phyloP scores from a whole-genome alignment of 345 rosid species.

The Garcia nutans region DNA sequence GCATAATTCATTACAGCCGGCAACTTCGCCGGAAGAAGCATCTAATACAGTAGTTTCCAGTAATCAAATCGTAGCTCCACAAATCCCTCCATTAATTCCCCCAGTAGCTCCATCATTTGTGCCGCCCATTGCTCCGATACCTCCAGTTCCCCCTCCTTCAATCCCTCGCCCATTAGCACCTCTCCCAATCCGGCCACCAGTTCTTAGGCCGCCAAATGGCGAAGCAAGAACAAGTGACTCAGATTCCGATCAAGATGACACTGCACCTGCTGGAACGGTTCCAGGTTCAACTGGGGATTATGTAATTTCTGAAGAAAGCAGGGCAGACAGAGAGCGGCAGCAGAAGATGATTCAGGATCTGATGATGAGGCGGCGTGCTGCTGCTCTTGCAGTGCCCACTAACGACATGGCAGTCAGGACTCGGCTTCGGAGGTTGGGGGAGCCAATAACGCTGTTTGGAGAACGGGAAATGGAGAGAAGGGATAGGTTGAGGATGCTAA shows the following conservation, averaged over 20 bases:
- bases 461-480: slow-evolving; percentile 97
- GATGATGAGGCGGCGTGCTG: slow-evolving; percentile 79
- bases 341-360: slow-evolving; percentile 84
- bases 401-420: slow-evolving; percentile 90
- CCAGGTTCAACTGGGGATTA: slow-evolving; percentile 39
- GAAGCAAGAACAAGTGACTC: slow-evolving; percentile 49
- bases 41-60: slow-evolving; percentile 33
- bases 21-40: slow-evolving; percentile 36
- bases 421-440: slow-evolving; percentile 84
- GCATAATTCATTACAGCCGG: slow-evolving; percentile 27
- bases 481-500: slow-evolving; percentile 75
- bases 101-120: slow-evolving; percentile 31
- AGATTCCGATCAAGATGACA: slow-evolving; percentile 59
- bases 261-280: slow-evolving; percentile 15
- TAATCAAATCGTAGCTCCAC: slow-evolving; percentile 34
- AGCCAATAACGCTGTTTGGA: slow-evolving; percentile 92
- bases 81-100: slow-evolving; percentile 34
- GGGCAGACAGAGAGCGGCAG: slow-evolving; percentile 68
- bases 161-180: slow-evolving; percentile 54
- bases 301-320: slow-evolving; percentile 71
- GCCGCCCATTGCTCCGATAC: slow-evolving; percentile 64
- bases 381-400: slow-evolving; percentile 95
- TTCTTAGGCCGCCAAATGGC: slow-evolving; percentile 65
- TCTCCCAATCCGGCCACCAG: slow-evolving; percentile 47
- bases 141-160: slow-evolving; percentile 44